Evolutionary conservation across 148 eudicot genomes (phyloP).

Genomic region (Chenopodium berlandieri): DNA sequence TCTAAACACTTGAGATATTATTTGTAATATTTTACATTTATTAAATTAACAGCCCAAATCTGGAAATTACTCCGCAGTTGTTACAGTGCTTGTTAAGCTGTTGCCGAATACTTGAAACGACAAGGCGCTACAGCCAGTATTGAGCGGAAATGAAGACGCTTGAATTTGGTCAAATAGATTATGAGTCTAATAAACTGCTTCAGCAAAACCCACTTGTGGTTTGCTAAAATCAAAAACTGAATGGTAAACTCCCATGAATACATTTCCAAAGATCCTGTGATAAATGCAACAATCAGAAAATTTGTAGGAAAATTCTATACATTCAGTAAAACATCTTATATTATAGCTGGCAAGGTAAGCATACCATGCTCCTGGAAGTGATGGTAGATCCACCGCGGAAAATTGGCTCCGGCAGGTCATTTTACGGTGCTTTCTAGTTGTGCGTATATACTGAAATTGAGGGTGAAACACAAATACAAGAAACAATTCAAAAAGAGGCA

Average conservation of each 20-base stretch:
- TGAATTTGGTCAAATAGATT: background rate
- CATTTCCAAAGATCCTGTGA: slow-evolving; percentile 34
- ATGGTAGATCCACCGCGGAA: slow-evolving; percentile 25
- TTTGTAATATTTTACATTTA: too few species aligned
- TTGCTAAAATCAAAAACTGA: slow-evolving; percentile 29
- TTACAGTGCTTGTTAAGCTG: background rate
- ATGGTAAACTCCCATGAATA: slow-evolving; percentile 31
- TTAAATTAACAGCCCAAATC: too few species aligned
- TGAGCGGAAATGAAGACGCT: background rate
- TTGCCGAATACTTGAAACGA: background rate
- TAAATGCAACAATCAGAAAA: slow-evolving; percentile 1
- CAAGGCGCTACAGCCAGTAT: background rate
- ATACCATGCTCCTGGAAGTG: slow-evolving; percentile 25
- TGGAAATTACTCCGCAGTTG: too few species aligned
- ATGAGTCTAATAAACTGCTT: slow-evolving; percentile 18
- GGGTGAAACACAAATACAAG: background rate
- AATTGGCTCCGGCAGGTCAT: slow-evolving; percentile 27
- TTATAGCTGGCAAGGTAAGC: background rate
- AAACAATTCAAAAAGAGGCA: background rate
- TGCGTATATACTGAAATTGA: slow-evolving; percentile 22
- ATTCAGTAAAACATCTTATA: background rate
- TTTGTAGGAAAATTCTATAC: background rate
- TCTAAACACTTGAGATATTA: too few species aligned
- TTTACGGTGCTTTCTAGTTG: background rate
- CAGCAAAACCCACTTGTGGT: slow-evolving; percentile 30